These are phyloP conservation scores for Nemania sp. DNA, from an alignment of 2,329 filamentous ascomycete genomes.

Conservation along the genomic window DNA sequence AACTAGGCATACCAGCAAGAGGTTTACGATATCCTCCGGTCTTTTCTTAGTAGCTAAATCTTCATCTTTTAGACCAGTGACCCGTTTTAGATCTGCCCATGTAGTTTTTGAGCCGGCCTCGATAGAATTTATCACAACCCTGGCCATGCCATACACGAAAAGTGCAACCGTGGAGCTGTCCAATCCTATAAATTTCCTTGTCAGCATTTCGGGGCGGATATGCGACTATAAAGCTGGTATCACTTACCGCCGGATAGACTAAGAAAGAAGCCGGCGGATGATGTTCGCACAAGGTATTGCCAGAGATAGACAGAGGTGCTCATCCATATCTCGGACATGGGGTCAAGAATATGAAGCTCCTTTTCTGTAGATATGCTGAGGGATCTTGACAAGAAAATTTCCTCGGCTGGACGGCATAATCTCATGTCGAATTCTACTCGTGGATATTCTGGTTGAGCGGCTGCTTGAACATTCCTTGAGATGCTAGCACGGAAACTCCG, in stretches of 20 bases:
- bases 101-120: constrained; percentile 28
- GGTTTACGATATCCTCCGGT: constrained; percentile 33
- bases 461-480: constrained; percentile 33
- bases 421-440: constrained; percentile 31
- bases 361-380: constrained; percentile 32
- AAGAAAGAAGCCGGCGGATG: constrained; percentile 34
- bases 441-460: constrained; percentile 29
- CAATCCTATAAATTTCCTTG: not conserved
- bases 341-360: constrained; percentile 35
- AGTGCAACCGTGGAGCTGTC: constrained; percentile 31
- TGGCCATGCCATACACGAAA: constrained; percentile 36
- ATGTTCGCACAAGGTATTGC: constrained; percentile 33
- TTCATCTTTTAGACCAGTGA: constrained; percentile 26
- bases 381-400: constrained; percentile 21
- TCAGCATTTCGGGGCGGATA: constrained; percentile 45
- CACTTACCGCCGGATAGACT: constrained; percentile 26
- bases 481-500: constrained; percentile 29
- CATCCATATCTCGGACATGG: constrained; percentile 39
- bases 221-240: constrained; percentile 35
- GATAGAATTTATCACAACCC: constrained; percentile 33
- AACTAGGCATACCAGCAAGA: constrained; percentile 13
- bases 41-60: constrained; percentile 16
- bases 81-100: constrained; percentile 31
- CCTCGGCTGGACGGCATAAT: constrained; percentile 31
- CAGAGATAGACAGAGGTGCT: constrained; percentile 36